Conservation (phyloP, 1,284 basidiomycete species). For the Puccinia coronata region DNA sequence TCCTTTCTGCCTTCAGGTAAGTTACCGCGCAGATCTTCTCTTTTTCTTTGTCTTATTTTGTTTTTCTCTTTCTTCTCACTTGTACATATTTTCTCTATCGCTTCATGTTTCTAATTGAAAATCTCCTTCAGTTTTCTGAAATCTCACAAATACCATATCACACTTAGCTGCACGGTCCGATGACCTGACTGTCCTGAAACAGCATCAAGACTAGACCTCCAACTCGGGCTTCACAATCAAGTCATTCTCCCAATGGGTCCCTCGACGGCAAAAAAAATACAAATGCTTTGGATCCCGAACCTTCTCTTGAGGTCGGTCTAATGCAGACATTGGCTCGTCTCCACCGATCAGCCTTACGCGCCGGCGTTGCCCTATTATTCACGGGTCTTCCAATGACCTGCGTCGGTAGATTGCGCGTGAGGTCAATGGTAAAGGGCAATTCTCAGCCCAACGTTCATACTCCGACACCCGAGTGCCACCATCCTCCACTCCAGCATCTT, state of each 20-base stretch:
- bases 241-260: neutral
- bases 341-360: neutral
- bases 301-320: constrained; percentile 4
- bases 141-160: no score
- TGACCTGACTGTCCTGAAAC: constrained; percentile 86
- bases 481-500: neutral
- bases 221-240: neutral
- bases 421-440: constrained; percentile 7
- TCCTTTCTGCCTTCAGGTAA: no score
- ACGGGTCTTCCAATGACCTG: constrained; percentile 39
- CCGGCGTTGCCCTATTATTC: constrained; percentile 35
- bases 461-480: constrained; percentile 9
- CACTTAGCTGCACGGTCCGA: constrained; percentile 86
- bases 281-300: neutral
- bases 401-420: constrained; percentile 42
- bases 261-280: neutral
- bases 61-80: no score
- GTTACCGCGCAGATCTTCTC: no score
- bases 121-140: no score
- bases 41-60: no score
- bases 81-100: no score
- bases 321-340: neutral
- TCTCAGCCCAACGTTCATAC: neutral
- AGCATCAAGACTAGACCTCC: constrained; percentile 69
- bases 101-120: no score